Evolutionary conservation across 352 stramenopile genomes (phyloP), one percentile per base, ranked within the genome.

Genomic region (Phytophthora fragariae): DNA sequence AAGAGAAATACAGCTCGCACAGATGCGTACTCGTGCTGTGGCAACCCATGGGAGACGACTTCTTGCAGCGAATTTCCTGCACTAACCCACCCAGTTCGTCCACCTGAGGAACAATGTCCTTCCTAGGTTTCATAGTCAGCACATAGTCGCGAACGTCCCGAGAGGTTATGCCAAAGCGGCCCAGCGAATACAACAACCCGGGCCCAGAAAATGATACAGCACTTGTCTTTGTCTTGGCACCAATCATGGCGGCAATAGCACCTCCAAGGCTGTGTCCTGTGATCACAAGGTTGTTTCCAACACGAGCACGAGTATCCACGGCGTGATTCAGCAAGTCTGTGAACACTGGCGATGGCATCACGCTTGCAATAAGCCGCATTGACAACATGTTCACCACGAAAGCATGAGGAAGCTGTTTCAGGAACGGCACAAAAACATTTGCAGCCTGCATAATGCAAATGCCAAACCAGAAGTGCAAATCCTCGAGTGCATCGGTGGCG

Each of bases 381-480:
- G 88, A 95, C 37, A 95, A 57, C 70, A 96, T 76, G 29, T 82
- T 79, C 21, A 95, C 87, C 9, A 95, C 79, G 54, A 95, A 94
- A 29, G 73, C 60, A 9, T 68, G 77, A 44, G 88, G 90, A 11
- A 95, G 77, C 53, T 96, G 88, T 61, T 92, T 96, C 27, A 96
- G 77, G 72, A 96, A 94, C 19, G 88, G 89, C 56, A 96, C 76
- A 33, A 95, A 94, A 6, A 91, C 70, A 58, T 95, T 89, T 7
- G 88, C 83, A 7, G 83, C 84, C 64, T 95, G 88, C 88, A 96
- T 96, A 69, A 95, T 93, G 54, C 72, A 90, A 61, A 96, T 93
- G 27, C 86, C 90, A 54, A 96, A 95, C 87, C 88, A 95, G 68
- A 86, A 96, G 71, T 96, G 88, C 65, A 96, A 75, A 62, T 96